Evolutionary conservation across 2,329 filamentous ascomycete genomes (phyloP).

Genomic region (Phaeomoniella chlamydospora): DNA sequence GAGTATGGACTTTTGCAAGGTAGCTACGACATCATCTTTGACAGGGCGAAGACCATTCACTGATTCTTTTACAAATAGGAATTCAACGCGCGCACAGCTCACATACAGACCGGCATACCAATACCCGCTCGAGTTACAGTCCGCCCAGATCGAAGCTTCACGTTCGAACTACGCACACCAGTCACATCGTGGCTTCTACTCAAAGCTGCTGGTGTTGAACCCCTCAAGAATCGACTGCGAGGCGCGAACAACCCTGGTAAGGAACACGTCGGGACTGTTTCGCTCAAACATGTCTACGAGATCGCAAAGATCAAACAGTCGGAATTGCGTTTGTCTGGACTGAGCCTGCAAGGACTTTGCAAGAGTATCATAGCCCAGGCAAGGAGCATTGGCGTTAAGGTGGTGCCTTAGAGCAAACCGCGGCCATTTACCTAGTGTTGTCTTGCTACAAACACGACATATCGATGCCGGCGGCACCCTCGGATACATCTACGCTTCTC

Average conservation of each 20-base stretch:
- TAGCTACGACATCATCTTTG: conserved; percentile 22
- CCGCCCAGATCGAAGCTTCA: conserved; percentile 81
- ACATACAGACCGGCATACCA: conserved; percentile 69
- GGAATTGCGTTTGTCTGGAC: conserved; percentile 58
- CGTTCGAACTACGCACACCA: conserved; percentile 85
- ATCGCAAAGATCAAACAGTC: conserved; percentile 92
- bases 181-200: conserved; percentile 86
- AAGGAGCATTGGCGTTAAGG: conserved; percentile 59
- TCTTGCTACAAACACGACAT: too few species aligned
- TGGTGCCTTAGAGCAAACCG: conserved; percentile 41
- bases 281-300: conserved; percentile 91
- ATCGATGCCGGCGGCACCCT: too few species aligned
- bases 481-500: too few species aligned
- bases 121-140: conserved; percentile 85
- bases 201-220: conserved; percentile 61
- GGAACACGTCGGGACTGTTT: conserved; percentile 71
- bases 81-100: conserved; percentile 87
- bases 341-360: conserved; percentile 57
- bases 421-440: too few species aligned
- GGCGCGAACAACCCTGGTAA: conserved; percentile 62
- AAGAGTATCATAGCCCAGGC: conserved; percentile 60
- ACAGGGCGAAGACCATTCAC: conserved; percentile 4
- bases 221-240: conserved; percentile 56
- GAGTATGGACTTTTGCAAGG: conserved; percentile 99
- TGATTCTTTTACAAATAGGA: conserved; percentile 51